These are phyloP conservation scores for Vitis cinerea DNA, from an alignment of 164 flowering plant genomes.

Conservation along the genomic window DNA sequence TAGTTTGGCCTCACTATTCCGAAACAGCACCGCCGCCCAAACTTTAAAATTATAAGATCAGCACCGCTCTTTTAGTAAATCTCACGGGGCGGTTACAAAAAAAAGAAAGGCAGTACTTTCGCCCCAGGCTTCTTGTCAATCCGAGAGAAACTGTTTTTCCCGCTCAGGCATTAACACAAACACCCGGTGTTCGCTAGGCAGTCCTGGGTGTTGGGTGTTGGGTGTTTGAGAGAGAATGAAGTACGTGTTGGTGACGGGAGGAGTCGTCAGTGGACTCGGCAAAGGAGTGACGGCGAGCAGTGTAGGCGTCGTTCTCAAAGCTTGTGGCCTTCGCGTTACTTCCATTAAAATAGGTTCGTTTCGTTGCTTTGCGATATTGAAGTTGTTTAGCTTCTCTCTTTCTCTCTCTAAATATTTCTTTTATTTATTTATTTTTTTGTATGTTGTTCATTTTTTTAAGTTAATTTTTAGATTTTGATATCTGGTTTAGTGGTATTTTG, in stretches of 20 bases:
- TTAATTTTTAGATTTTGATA: no score
- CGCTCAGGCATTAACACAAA: slow-evolving; percentile 38
- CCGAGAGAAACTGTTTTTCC: slow-evolving; percentile 9
- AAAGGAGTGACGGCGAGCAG: slow-evolving; percentile 98
- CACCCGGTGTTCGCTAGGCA: slow-evolving; percentile 1
- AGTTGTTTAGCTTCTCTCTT: neutral
- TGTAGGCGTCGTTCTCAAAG: slow-evolving; percentile 86
- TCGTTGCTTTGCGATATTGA: neutral
- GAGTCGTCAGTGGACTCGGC: slow-evolving; percentile 97
- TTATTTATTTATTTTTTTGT: neutral
- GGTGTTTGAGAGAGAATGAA: slow-evolving; percentile 50
- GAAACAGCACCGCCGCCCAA: no score
- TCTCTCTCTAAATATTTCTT: neutral
- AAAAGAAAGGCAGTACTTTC: no score
- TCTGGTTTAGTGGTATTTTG: no score
- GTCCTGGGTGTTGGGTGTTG: no score
- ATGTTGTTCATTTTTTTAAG: no score
- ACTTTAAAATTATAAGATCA: no score
- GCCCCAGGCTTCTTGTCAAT: neutral
- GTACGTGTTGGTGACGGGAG: slow-evolving; percentile 92
- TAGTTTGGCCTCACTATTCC: no score
- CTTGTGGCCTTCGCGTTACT: slow-evolving; percentile 94
- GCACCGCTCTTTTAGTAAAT: no score
- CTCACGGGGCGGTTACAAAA: no score
- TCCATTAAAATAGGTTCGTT: slow-evolving; percentile 86